These are phyloP conservation scores for Hirschioporus abietinus DNA, from an alignment of 768 basidiomycete genomes.

Conservation along the genomic window DNA sequence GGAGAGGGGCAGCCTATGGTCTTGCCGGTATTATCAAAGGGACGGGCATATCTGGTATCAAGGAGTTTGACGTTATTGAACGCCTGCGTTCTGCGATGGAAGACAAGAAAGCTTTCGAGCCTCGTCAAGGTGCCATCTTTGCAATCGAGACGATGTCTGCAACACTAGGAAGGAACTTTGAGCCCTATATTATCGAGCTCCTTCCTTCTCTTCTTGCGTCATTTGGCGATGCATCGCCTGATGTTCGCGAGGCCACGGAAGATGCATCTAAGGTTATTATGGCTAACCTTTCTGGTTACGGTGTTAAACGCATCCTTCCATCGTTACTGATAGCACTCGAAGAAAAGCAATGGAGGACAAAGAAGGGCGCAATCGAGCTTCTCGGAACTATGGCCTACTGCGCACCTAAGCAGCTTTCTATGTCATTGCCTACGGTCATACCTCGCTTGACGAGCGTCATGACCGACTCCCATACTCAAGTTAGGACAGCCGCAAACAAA, in stretches of 20 bases:
- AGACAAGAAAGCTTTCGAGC: constrained; percentile 84
- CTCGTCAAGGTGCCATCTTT: constrained; percentile 92
- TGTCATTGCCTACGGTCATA: constrained; percentile 94
- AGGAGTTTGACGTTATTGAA: constrained; percentile 73
- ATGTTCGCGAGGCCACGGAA: constrained; percentile 90
- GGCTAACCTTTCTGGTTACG: constrained; percentile 91
- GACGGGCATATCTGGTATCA: constrained; percentile 80
- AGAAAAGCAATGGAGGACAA: constrained; percentile 98
- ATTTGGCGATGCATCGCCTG: constrained; percentile 82
- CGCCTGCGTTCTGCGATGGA: constrained; percentile 72
- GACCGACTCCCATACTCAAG: constrained; percentile 97
- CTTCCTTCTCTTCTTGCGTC: constrained; percentile 77
- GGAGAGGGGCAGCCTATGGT: constrained; percentile 98
- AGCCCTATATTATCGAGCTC: constrained; percentile 84
- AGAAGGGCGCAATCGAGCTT: constrained; percentile 95
- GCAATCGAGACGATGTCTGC: constrained; percentile 87
- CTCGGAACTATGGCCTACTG: constrained; percentile 99
- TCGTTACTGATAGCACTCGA: constrained; percentile 86
- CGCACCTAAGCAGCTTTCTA: constrained; percentile 89
- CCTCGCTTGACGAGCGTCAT: constrained; percentile 92
- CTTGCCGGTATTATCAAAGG: constrained; percentile 90
- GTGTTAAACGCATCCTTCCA: constrained; percentile 92
- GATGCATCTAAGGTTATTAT: constrained; percentile 93
- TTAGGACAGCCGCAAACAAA: constrained; percentile 87
- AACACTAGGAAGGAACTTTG: constrained; percentile 85